Evolutionary conservation across 768 basidiomycete species (phyloP).

Genomic region (Leccinum obscurum): DNA sequence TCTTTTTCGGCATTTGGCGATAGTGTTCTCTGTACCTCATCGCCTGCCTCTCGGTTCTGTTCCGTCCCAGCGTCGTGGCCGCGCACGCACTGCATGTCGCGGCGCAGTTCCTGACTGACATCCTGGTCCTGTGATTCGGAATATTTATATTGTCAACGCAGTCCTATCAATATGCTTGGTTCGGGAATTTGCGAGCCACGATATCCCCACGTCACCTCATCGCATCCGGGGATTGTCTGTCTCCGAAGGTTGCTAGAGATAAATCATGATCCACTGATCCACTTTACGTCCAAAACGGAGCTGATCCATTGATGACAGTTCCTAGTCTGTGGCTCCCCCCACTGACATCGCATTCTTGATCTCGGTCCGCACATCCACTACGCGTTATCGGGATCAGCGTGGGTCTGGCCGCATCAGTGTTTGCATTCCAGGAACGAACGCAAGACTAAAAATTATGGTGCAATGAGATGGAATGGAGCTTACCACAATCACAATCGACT

Average conservation of each 20-base stretch:
- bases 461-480: not conserved
- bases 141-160: not conserved
- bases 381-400: not conserved
- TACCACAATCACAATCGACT: not conserved
- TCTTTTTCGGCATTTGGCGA: slow-evolving; percentile 73
- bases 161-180: not conserved
- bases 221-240: not conserved
- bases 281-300: not conserved
- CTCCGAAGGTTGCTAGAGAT: not conserved
- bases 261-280: not conserved
- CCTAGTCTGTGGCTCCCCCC: not conserved
- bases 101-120: not conserved
- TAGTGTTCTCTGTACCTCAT: slow-evolving; percentile 8
- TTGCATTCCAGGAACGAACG: not conserved
- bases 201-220: not conserved
- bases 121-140: not conserved
- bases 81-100: not conserved
- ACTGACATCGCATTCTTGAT: not conserved
- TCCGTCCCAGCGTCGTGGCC: not conserved
- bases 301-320: not conserved
- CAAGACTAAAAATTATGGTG: not conserved
- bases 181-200: not conserved
- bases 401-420: not conserved
- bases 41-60: not conserved
- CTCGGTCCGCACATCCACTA: not conserved